Evolutionary conservation across 768 basidiomycete genomes (phyloP).

Genomic region (Dendrothele bispora): DNA sequence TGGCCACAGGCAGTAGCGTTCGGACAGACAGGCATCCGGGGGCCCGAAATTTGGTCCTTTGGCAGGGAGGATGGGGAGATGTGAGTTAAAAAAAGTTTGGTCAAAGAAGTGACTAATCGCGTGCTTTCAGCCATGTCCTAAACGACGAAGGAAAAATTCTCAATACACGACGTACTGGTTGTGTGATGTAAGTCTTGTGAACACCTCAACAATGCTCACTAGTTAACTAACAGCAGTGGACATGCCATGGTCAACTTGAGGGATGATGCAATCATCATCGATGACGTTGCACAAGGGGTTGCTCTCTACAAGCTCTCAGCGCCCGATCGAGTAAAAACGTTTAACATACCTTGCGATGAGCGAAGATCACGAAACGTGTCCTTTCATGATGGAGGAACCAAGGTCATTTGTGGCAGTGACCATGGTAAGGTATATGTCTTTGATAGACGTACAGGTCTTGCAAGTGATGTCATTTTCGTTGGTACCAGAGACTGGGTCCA

Average conservation of each 20-base stretch:
- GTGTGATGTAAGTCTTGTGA: constrained; percentile 1
- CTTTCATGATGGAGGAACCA: background rate
- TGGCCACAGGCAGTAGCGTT: constrained; percentile 3
- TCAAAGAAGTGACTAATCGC: background rate
- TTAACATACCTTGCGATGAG: background rate
- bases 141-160: background rate
- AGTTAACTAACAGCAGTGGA: too few relatives aligned
- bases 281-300: background rate
- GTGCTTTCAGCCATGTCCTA: background rate
- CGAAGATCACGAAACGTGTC: background rate
- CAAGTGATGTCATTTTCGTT: background rate
- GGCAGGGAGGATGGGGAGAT: constrained; percentile 2
- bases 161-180: background rate
- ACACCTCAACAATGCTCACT: too few relatives aligned
- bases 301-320: background rate
- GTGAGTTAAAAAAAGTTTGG: background rate
- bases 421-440: constrained; percentile 3
- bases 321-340: background rate
- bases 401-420: constrained; percentile 2
- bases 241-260: background rate
- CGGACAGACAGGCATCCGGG: background rate
- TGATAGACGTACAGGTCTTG: background rate
- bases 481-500: background rate
- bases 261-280: background rate
- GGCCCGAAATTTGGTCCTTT: constrained; percentile 1